A percentile compares a stretch with the other conserved stretches of the same genome.
phyloP scores from a whole-genome alignment of 129 eudicot genomes.

The Smallanthus sonchifolius region DNA sequence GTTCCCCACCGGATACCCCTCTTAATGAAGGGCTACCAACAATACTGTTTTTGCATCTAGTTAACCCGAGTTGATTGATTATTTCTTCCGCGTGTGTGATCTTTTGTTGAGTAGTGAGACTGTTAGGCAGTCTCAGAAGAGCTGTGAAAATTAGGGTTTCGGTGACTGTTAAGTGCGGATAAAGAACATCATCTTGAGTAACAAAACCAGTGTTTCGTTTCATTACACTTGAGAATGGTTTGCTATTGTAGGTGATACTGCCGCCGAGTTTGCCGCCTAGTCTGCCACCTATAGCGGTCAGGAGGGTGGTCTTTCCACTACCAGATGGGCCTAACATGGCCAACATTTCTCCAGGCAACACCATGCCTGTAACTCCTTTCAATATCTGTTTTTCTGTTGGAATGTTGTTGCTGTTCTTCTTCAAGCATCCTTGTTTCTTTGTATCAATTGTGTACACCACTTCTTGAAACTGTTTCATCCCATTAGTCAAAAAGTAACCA shows the following conservation, averaged over 20 bases:
- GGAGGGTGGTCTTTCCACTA: slow-evolving; percentile 77
- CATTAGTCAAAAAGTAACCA: neutral
- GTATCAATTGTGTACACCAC: slow-evolving; percentile 51
- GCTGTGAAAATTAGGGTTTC: slow-evolving; percentile 85
- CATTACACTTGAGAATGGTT: slow-evolving; percentile 49
- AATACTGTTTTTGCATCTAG: slow-evolving; percentile 54
- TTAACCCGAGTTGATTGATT: slow-evolving; percentile 55
- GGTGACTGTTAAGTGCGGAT: slow-evolving; percentile 71
- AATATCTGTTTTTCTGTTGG: slow-evolving; percentile 40
- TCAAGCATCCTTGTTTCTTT: slow-evolving; percentile 25
- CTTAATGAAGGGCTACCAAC: slow-evolving; percentile 54
- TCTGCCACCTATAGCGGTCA: slow-evolving; percentile 64
- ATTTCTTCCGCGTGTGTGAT: slow-evolving; percentile 46
- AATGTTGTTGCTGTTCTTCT: slow-evolving; percentile 10
- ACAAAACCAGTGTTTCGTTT: slow-evolving; percentile 77
- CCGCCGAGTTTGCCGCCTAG: slow-evolving; percentile 57
- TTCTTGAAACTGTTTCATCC: slow-evolving; percentile 55
- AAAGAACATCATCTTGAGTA: slow-evolving; percentile 73
- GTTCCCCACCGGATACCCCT: slow-evolving; percentile 81
- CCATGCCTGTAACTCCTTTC: slow-evolving; percentile 58
- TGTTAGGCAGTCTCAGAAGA: slow-evolving; percentile 53
- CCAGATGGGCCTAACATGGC: slow-evolving; percentile 92
- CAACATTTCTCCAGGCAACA: slow-evolving; percentile 68
- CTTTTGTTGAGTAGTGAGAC: slow-evolving; percentile 37
- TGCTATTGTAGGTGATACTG: slow-evolving; percentile 48